Base-by-base conservation (phyloP, 768 basidiomycete species). In the Rhodosporidiobolus odoratus region DNA sequence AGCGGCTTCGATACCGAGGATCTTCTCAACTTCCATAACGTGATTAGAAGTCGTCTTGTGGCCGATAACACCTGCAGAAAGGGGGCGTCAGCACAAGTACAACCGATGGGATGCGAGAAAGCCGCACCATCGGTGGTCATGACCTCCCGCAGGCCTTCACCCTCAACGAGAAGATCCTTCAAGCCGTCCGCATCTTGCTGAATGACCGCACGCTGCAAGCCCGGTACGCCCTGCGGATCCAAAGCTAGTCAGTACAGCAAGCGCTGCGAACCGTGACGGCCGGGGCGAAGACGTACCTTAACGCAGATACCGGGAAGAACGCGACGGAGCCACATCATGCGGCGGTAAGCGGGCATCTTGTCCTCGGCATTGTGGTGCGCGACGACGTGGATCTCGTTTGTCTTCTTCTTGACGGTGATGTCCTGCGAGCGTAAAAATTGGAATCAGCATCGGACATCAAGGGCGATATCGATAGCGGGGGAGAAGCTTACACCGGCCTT, bases 1-100 rank as follows among this genome's bases (percentile, higher is more conserved):
- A 7, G 96, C 94, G 9, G 96, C 96, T 78, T 99, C 96, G 69
- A 99, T 98, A 43, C 96, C 96, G n/a, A 99, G 85, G 13, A 98
- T 94, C 78, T 90, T 86, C 17, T 89, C 87, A 21, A 92, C 90
- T 79, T 99, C 96, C 76, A 98, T 96, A 78, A 99, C 89, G 80
- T 98, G 94, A 77, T 99, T 99, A 21, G 93, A 93, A 16, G 90
- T 88, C 19, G 96, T 97, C 68, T 90, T 84, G 76, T 91, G 87
- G 48, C 96, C 96, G 66, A 96, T 83, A 69, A 99, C 91, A 78
- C 95, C 93, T 94, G 54, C 6, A 25, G 50, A 23, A 50, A 32
- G 30, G 43, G 38, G 1, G 35, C 25, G 53, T 45, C 1, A 30
- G 47, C 2, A 23, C 3, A 8, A n/a, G 7, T 35, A 12, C 50